phyloP scores from a whole-genome alignment of 345 rosid species.

The Raphanus sativus region DNA sequence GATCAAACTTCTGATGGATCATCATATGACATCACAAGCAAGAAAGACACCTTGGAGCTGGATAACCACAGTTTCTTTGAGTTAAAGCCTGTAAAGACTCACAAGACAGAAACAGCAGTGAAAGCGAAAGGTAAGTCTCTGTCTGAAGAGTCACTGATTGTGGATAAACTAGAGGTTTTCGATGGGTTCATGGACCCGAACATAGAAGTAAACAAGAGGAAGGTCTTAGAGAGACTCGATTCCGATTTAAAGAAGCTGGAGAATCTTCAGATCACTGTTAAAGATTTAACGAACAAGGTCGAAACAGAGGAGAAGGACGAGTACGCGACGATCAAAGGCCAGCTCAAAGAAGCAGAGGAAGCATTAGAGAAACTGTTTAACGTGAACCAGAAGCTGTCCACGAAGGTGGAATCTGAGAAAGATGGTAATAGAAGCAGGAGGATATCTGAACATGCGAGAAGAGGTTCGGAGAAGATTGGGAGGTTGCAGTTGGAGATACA shows the following conservation, averaged over 20 bases:
- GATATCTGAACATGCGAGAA: slow-evolving; percentile 68
- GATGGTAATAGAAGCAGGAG: slow-evolving; percentile 45
- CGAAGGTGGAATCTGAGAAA: slow-evolving; percentile 51
- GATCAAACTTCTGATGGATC: slow-evolving; percentile 88
- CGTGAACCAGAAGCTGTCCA: slow-evolving; percentile 54
- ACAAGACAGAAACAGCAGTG: slow-evolving; percentile 44
- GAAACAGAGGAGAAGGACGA: slow-evolving; percentile 64
- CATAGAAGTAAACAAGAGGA: slow-evolving; percentile 56
- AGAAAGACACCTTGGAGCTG: slow-evolving; percentile 54
- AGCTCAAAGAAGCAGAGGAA: slow-evolving; percentile 79
- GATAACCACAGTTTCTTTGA: slow-evolving; percentile 57
- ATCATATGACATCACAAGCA: slow-evolving; percentile 57
- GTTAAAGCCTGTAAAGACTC: slow-evolving; percentile 48
- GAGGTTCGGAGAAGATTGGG: slow-evolving; percentile 79
- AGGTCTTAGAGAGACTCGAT: slow-evolving; percentile 74
- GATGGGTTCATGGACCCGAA: slow-evolving; percentile 53
- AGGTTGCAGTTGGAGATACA: slow-evolving; percentile 86
- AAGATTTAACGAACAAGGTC: slow-evolving; percentile 73
- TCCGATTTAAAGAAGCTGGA: slow-evolving; percentile 80
- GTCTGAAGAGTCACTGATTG: slow-evolving; percentile 56
- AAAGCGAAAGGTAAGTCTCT: slow-evolving; percentile 42
- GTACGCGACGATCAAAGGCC: slow-evolving; percentile 64
- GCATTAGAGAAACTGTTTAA: slow-evolving; percentile 61
- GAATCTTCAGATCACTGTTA: slow-evolving; percentile 77
- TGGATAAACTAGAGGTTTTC: slow-evolving; percentile 74